Base-by-base conservation (phyloP, 1,284 basidiomycete genomes). In the Albatrellus sp. region DNA sequence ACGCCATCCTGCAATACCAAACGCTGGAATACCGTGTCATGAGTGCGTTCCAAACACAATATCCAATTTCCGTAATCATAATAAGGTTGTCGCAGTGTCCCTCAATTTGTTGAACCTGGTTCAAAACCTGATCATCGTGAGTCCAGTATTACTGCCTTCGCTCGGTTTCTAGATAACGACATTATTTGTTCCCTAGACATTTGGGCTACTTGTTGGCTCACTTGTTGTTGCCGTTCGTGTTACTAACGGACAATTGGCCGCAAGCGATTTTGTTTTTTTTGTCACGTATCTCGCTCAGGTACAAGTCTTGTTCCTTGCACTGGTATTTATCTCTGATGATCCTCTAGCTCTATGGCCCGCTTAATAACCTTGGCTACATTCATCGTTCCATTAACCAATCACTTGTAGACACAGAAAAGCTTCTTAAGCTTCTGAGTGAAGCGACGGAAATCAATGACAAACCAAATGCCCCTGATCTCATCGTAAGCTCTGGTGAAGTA, bases 381-480 rank as follows among this genome's bases (percentile, higher is more conserved):
- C 86, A 85, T 57, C 77, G 80, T 16, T 74, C 77, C 12, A 70
- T 86, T 46, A 85, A 85, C 57, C 76, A 80, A 52, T 77, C 76
- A 13, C 63, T 90, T 44, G 79, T 90, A 36, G 90, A 89, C 52
- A 85, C 85, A 1, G 86, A 90, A 60, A 77, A 77, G 52, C 66
- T 90, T 24, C 66, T 91, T 45, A 72, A 80, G 47, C 65, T 89
- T 11, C 68, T 91, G 10, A 77, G 77, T 49, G 85, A 90, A 56
- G 77, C 84, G 1, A 81, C 75, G 1, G 90, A 91, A 45, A 75
- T 96, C 50, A 77, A 83, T 53, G 89, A 94, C 60, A 75, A 73
- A 54, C 83, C 81, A 1, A 72, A 77, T 54, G 87, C 87, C 6
- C 70, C 76, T 20, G 77, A 88, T 45, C 70, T 94, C 28, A 64